These are phyloP conservation scores for Hypoxylon fragiforme DNA, from an alignment of 495 filamentous ascomycete genomes.

Conservation along the genomic window DNA sequence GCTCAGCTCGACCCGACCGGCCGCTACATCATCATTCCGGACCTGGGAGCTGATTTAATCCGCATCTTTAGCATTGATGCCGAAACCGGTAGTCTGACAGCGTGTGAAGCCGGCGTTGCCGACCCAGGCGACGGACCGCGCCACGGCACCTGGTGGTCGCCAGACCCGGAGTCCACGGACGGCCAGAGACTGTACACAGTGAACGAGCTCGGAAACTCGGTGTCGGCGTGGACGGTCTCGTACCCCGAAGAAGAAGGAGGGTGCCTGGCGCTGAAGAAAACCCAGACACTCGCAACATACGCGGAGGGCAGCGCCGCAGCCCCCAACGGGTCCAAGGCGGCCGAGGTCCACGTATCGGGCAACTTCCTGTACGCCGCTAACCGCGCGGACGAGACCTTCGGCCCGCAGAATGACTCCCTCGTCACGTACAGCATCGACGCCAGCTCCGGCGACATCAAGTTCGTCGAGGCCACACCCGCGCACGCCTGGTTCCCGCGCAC, in stretches of 20 bases:
- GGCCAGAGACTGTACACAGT: constrained; percentile 45
- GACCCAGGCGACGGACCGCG: constrained; percentile 49
- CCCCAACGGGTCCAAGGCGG: constrained; percentile 46
- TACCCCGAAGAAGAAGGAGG: constrained; percentile 41
- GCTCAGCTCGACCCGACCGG: constrained; percentile 69
- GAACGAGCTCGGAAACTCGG: constrained; percentile 54
- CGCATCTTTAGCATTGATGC: constrained; percentile 62
- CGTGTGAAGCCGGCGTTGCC: constrained; percentile 41
- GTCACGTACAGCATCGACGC: constrained; percentile 44
- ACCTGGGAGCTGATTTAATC: constrained; percentile 71
- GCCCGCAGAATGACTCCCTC: constrained; percentile 44
- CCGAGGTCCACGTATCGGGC: constrained; percentile 46
- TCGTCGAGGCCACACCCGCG: constrained; percentile 45
- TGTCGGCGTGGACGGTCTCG: constrained; percentile 46
- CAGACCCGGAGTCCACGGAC: constrained; percentile 33
- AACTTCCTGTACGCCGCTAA: constrained; percentile 50
- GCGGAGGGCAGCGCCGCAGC: constrained; percentile 38
- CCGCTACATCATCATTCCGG: constrained; percentile 65
- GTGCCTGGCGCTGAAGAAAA: constrained; percentile 40
- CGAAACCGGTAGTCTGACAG: constrained; percentile 41
- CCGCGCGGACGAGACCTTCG: constrained; percentile 49
- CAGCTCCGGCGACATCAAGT: constrained; percentile 40
- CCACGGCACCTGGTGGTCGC: constrained; percentile 49
- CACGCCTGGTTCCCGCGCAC: constrained; percentile 57
- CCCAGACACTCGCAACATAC: constrained; percentile 46